A percentile compares a stretch with the other conserved stretches of the same genome.
phyloP scores from a whole-genome alignment of 2,329 filamentous ascomycete species.

The Cladosporium velox region DNA sequence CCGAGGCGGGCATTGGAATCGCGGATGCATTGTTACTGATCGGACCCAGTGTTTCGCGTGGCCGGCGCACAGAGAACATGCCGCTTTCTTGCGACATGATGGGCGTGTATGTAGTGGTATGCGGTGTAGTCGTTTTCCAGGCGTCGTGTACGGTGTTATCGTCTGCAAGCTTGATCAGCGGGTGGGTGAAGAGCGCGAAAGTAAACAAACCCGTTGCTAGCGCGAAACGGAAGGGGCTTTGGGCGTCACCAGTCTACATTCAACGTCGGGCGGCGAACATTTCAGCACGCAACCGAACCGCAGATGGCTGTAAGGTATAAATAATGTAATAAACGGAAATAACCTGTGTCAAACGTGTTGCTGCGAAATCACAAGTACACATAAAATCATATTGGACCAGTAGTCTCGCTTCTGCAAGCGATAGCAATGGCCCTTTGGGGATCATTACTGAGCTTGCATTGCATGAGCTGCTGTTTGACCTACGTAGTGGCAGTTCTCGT shows the following conservation, averaged over 20 bases:
- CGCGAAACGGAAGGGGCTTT: not conserved
- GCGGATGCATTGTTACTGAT: slow-evolving; percentile 75
- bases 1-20: slow-evolving; percentile 87
- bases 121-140: not conserved
- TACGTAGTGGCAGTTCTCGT: not conserved
- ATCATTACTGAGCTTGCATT: not conserved
- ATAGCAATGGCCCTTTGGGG: not conserved
- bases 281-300: not conserved
- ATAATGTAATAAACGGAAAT: not conserved
- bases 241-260: not conserved
- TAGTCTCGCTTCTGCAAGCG: not conserved
- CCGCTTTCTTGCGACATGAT: slow-evolving; percentile 84
- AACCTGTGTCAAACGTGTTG: not conserved
- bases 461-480: not conserved
- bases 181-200: slow-evolving; percentile 12
- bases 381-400: not conserved
- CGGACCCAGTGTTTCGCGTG: slow-evolving; percentile 87
- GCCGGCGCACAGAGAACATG: slow-evolving; percentile 87
- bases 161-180: not conserved
- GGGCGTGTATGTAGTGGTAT: not conserved
- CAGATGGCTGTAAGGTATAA: not conserved
- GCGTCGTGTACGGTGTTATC: not conserved
- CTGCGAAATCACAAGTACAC: not conserved
- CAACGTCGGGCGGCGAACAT: not conserved
- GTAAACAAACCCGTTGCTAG: slow-evolving; percentile 13